Evolutionary conservation across 129 eudicot genomes (phyloP).

Genomic region (Artemisia tridentata): DNA sequence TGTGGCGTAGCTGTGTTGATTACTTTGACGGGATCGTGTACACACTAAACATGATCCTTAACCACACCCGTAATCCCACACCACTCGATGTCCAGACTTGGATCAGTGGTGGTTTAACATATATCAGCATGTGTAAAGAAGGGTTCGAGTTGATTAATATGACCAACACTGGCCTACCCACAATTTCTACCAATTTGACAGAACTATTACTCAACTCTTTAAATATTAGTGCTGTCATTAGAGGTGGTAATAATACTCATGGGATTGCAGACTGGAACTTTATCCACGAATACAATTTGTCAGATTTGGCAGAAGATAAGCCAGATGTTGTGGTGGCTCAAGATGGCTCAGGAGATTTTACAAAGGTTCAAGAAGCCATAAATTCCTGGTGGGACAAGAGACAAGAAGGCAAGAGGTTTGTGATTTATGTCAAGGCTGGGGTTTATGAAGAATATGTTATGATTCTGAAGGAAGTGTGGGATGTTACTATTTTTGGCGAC

Average conservation of each 20-base stretch:
- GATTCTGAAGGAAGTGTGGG: slow-evolving; percentile 17
- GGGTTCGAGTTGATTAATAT: slow-evolving; percentile 28
- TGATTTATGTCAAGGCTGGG: slow-evolving; percentile 67
- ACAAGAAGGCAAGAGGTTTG: slow-evolving; percentile 25
- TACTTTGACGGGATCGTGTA: slow-evolving; percentile 27
- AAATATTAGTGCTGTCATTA: slow-evolving; percentile 25
- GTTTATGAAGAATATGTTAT: slow-evolving; percentile 46
- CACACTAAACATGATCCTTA: slow-evolving; percentile 24
- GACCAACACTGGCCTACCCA: slow-evolving; percentile 15
- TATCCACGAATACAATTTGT: not conserved
- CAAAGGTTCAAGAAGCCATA: slow-evolving; percentile 24
- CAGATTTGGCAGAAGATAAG: not conserved
- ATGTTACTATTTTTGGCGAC: slow-evolving; percentile 58
- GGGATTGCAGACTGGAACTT: slow-evolving; percentile 8
- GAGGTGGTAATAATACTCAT: not conserved
- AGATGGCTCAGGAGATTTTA: slow-evolving; percentile 35
- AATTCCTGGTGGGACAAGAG: not conserved
- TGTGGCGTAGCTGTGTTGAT: slow-evolving; percentile 32
- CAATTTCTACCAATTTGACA: slow-evolving; percentile 20
- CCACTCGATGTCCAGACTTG: slow-evolving; percentile 34
- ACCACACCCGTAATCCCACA: slow-evolving; percentile 12
- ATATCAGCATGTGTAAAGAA: slow-evolving; percentile 23
- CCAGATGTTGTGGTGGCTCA: slow-evolving; percentile 33
- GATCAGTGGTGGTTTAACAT: slow-evolving; percentile 30
- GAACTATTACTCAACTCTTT: slow-evolving; percentile 28